phyloP scores from a whole-genome alignment of 345 rosid genomes.

The Erysimum cheiranthoides region DNA sequence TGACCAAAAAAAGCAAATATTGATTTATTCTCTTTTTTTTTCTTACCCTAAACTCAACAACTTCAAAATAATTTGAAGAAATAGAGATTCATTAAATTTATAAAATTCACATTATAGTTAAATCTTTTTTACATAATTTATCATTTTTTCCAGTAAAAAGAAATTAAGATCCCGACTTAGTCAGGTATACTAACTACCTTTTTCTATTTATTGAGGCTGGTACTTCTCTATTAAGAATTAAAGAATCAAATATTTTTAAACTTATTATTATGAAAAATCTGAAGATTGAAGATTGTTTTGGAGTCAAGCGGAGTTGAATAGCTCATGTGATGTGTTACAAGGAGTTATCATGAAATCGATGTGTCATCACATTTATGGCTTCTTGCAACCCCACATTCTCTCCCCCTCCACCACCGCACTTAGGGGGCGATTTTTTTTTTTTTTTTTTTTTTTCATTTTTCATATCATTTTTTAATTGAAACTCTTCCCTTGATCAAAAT shows the following conservation, averaged over 20 bases:
- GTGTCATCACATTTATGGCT: slow-evolving; percentile 40
- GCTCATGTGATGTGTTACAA: slow-evolving; percentile 42
- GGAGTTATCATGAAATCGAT: slow-evolving; percentile 42
- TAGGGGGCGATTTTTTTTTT: slow-evolving; percentile 22
- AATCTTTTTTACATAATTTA: neutral
- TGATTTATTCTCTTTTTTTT: neutral
- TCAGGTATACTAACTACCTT: slow-evolving; percentile 11
- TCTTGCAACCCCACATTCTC: slow-evolving; percentile 30
- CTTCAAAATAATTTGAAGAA: neutral
- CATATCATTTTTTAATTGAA: neutral
- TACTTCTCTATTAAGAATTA: neutral
- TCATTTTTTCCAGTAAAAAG: neutral
- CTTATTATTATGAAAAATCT: neutral
- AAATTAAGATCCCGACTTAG: neutral
- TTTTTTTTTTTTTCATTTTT: neutral
- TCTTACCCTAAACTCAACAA: neutral
- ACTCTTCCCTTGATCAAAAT: neutral
- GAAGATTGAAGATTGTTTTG: slow-evolving; percentile 12
- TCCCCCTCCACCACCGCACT: slow-evolving; percentile 30
- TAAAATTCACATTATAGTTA: neutral
- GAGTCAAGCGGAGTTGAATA: slow-evolving; percentile 27
- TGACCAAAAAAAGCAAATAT: neutral
- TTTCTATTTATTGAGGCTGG: neutral
- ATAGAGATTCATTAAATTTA: neutral
- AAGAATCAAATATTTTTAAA: neutral